Evolutionary conservation across 768 basidiomycete species (phyloP).

Genomic region (Cubamyces lactineus): DNA sequence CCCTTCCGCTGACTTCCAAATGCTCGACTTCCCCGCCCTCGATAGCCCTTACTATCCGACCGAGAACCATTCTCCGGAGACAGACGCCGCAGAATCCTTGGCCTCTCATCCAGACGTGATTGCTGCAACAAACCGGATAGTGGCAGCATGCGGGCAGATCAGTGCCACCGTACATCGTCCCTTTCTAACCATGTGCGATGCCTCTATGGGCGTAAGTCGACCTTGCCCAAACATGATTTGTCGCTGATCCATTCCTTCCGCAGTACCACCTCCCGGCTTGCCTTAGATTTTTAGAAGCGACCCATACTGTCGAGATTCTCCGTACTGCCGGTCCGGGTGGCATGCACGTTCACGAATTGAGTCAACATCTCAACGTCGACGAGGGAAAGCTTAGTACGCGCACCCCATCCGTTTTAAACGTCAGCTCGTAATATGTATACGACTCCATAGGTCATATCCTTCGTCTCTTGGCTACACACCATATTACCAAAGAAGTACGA

Average conservation of each 20-base stretch:
- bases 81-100: conserved; percentile 48
- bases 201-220: conserved; percentile 63
- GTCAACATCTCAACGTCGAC: conserved; percentile 42
- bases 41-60: conserved; percentile 31
- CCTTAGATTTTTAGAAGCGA: conserved; percentile 71
- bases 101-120: conserved; percentile 62
- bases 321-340: conserved; percentile 61
- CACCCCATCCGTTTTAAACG: no score
- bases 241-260: neutral
- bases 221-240: neutral
- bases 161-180: conserved; percentile 66
- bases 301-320: conserved; percentile 71
- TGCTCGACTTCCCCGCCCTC: conserved; percentile 34
- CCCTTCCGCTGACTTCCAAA: conserved; percentile 11
- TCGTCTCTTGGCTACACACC: conserved; percentile 78
- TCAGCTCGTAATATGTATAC: no score
- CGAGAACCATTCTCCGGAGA: conserved; percentile 7
- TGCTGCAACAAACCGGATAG: conserved; percentile 62
- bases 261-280: conserved; percentile 79
- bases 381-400: conserved; percentile 54
- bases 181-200: conserved; percentile 74
- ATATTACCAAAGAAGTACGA: conserved; percentile 67
- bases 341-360: conserved; percentile 49
- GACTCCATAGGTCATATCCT: conserved; percentile 61
- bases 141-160: conserved; percentile 73